These are phyloP conservation scores for Coniella vitis DNA, from an alignment of 2,329 filamentous ascomycete species.

Conservation along the genomic window DNA sequence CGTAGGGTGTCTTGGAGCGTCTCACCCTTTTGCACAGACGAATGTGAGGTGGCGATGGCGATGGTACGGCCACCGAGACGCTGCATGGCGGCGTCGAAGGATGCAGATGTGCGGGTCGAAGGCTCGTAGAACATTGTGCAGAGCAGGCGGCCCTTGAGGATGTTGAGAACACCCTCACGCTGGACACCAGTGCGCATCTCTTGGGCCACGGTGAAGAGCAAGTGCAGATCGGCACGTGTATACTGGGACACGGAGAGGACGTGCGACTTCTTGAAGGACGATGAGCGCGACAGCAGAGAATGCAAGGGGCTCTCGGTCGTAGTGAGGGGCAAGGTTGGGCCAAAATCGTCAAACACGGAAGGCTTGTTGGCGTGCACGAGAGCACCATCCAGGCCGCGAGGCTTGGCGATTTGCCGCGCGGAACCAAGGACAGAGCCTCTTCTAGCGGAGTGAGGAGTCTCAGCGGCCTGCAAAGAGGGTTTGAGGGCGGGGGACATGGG, in stretches of 20 bases:
- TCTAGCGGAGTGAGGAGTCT: conserved; percentile 23
- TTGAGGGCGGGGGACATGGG: conserved; percentile 53
- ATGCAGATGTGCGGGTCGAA: conserved; percentile 88
- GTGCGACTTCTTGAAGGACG: conserved; percentile 82
- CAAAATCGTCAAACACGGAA: conserved; percentile 37
- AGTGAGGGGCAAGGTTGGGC: conserved; percentile 39
- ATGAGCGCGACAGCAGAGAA: conserved; percentile 65
- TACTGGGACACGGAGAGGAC: conserved; percentile 92
- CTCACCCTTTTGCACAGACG: conserved; percentile 91
- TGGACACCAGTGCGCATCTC: conserved; percentile 97
- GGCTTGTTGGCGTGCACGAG: conserved; percentile 21
- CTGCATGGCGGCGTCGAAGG: conserved; percentile 98
- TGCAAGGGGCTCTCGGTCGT: conserved; percentile 56
- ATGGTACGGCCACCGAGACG: conserved; percentile 85
- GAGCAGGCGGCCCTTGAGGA: conserved; percentile 79
- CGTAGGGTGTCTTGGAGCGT: conserved; percentile 87
- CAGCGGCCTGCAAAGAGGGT: conserved; percentile 29
- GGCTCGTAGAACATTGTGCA: conserved; percentile 97
- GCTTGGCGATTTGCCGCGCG: conserved; percentile 27
- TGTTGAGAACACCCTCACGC: conserved; percentile 79
- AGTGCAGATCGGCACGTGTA: conserved; percentile 76
- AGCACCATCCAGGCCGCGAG: conserved; percentile 29
- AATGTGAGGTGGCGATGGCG: conserved; percentile 72
- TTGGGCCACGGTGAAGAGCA: conserved; percentile 92
- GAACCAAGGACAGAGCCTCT: conserved; percentile 28